A percentile compares a stretch with the other conserved stretches of the same genome.
phyloP scores from a whole-genome alignment of 176 grass and related monocot species.

The Guadua angustifolia region DNA sequence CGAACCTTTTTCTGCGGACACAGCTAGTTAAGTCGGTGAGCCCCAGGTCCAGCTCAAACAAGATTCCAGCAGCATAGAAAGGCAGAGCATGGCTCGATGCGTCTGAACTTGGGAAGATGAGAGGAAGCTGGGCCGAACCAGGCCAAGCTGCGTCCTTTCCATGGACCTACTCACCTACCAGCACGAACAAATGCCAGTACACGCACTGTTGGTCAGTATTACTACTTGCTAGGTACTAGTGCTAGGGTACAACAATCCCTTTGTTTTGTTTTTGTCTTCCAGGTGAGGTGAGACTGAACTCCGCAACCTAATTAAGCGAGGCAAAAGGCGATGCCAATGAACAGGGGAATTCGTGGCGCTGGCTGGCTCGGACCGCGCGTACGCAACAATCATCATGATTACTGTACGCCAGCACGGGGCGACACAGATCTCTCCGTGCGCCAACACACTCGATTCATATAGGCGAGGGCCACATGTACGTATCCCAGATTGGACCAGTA shows the following conservation, averaged over 20 bases:
- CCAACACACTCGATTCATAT: neutral
- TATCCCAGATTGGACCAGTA: no score
- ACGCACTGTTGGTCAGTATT: no score
- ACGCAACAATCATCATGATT: neutral
- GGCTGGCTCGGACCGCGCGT: no score
- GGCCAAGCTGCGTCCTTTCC: no score
- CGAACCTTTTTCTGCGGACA: no score
- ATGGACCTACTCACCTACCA: neutral
- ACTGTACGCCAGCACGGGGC: neutral
- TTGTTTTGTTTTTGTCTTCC: neutral
- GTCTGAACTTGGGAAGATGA: neutral
- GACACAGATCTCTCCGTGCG: constrained; percentile 16
- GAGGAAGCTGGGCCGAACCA: neutral
- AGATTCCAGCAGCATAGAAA: neutral
- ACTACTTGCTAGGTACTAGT: neutral
- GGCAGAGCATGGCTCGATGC: neutral
- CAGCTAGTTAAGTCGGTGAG: neutral
- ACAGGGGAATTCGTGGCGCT: no score
- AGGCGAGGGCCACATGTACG: neutral
- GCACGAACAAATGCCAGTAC: neutral
- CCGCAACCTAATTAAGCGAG: neutral
- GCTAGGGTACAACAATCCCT: neutral
- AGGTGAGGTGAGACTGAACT: neutral
- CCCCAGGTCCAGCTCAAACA: neutral
- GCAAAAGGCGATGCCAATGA: neutral